Evolutionary conservation across 768 basidiomycete genomes (phyloP).

Genomic region (Lactarius evosmus): DNA sequence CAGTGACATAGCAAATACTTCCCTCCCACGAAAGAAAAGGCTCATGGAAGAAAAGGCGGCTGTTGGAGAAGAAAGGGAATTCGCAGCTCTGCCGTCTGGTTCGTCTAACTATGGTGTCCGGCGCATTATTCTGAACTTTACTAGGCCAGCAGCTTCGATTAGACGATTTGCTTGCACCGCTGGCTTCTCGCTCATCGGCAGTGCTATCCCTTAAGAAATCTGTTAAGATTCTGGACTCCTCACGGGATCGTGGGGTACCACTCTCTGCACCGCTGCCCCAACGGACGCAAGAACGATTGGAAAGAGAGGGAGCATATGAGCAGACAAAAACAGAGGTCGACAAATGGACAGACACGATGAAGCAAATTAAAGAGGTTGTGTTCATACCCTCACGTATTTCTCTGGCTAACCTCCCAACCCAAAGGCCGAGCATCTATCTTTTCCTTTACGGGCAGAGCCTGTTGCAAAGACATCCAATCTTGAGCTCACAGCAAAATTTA

Average conservation of each 20-base stretch:
- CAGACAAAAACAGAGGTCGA: conserved; percentile 88
- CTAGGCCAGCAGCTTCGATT: conserved; percentile 58
- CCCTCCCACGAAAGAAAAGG: conserved; percentile 23
- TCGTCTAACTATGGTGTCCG: conserved; percentile 1
- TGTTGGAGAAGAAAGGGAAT: conserved; percentile 25
- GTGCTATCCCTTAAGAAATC: conserved; percentile 67
- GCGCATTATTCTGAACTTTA: conserved; percentile 9
- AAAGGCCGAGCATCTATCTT: conserved; percentile 83
- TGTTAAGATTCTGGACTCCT: conserved; percentile 56
- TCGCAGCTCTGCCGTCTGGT: conserved; percentile 21
- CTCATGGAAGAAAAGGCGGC: conserved; percentile 22
- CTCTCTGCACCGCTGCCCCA: conserved; percentile 83
- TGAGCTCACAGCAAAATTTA: conserved; percentile 81
- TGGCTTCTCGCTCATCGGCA: conserved; percentile 55
- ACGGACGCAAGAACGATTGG: conserved; percentile 82
- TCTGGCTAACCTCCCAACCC: conserved; percentile 3
- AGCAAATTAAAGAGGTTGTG: conserved; percentile 79
- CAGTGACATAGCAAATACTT: not conserved
- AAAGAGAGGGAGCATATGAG: conserved; percentile 92
- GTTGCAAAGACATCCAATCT: conserved; percentile 60
- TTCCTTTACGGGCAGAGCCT: conserved; percentile 71
- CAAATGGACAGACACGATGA: conserved; percentile 93
- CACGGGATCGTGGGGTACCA: conserved; percentile 51
- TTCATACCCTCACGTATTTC: not conserved
- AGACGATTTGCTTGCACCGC: conserved; percentile 73